Conservation (phyloP, 2,329 filamentous ascomycete species). For the Clonostachys sp. region DNA sequence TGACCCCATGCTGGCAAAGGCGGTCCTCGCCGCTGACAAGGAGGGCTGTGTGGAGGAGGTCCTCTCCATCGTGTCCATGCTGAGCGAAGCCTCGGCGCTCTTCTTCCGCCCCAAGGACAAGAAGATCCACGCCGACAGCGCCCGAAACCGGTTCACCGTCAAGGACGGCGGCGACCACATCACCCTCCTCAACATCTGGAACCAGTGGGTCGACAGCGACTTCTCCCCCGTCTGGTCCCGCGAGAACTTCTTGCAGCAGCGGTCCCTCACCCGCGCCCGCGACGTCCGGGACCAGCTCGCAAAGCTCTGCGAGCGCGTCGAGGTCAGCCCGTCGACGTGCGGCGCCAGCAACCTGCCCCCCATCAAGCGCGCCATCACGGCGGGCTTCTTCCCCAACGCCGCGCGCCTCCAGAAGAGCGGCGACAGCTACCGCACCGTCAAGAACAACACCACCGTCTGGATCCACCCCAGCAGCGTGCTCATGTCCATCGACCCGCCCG, state of each 20-base stretch:
- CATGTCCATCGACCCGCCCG: conserved; percentile 69
- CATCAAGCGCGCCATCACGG: conserved; percentile 82
- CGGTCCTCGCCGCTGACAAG: conserved; percentile 82
- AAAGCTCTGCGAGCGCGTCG: conserved; percentile 89
- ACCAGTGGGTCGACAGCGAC: conserved; percentile 90
- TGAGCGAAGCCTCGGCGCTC: conserved; percentile 80
- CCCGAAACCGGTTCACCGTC: conserved; percentile 81
- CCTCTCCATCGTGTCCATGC: conserved; percentile 89
- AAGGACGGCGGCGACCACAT: conserved; percentile 89
- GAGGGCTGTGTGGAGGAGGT: conserved; percentile 94
- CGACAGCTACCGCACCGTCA: conserved; percentile 85
- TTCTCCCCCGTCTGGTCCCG: conserved; percentile 83
- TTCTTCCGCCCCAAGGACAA: conserved; percentile 98
- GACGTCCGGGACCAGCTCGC: conserved; percentile 90
- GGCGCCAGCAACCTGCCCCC: conserved; percentile 67
- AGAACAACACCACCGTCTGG: conserved; percentile 83
- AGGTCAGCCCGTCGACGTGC: conserved; percentile 67
- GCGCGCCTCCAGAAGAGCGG: conserved; percentile 79
- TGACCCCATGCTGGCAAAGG: conserved; percentile 86
- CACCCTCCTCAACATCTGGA: conserved; percentile 87
- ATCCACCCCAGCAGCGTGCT: conserved; percentile 86
- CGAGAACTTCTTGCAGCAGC: conserved; percentile 92
- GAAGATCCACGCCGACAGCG: conserved; percentile 91
- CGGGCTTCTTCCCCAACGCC: conserved; percentile 93
- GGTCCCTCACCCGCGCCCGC: conserved; percentile 80